Base-by-base conservation (phyloP, 2,329 filamentous ascomycete species). In the Pseudocercospora fijiensis region DNA sequence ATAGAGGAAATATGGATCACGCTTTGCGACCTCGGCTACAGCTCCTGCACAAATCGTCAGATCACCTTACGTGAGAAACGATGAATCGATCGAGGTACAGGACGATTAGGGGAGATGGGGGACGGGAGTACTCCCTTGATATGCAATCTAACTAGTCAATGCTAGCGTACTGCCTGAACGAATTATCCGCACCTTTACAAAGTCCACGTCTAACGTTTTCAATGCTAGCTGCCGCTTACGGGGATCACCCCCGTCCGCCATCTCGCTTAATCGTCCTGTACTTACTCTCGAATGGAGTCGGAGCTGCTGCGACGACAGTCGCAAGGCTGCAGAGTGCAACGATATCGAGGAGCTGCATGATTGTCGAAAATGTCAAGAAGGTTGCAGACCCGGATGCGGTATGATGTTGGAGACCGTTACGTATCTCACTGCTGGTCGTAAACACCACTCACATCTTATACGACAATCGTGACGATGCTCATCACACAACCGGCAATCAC, bases 331-430 rank as follows among this genome's bases (percentile, higher is more conserved):
- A 41, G 37, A 41, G 4, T 37, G 55, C 55, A 43, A 41, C n/a
- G 28, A 57, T 30, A 11, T 30, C 18, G 16, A 57, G 33, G 28
- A 57, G 30, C n/a, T 57, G 55, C 55, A 57, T 43, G 37, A 16
- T 18, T 5, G 6, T 1, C 16, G 13, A 41, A 30, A 18, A 3
- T 16, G 37, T 7, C 4, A 41, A 37, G 2, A 1, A n/a, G n/a
- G 33, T 6, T n/a, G 33, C 33, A 37, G 33, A 16, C 4, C 7
- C 16, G 16, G 8, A 41, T 1, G 13, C 10, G 37, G 18, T 18
- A 2, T 41, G 37, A 41, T 9, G 7, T 8, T 30, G 3, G 13
- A 11, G 13, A 11, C 13, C 10, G 5, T 7, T 41, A n/a, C 6
- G 16, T 13, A 41, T n/a, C 4, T 16, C 16, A n/a, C 6, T 6